Conservation (phyloP, 371 early-diverging fungal genomes). For the Zychaea mexicana region DNA sequence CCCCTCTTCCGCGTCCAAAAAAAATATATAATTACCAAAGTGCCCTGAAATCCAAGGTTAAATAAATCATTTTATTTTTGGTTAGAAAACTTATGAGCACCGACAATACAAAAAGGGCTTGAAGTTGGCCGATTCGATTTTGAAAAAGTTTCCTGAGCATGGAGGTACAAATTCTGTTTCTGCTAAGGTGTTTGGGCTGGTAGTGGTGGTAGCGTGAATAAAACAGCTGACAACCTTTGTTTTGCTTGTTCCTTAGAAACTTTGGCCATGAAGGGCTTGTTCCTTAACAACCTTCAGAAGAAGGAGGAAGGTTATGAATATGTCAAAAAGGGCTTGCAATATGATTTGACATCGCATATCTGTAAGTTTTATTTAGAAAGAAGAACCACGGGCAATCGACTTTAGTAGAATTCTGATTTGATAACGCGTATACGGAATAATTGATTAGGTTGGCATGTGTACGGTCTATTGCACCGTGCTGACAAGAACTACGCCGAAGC, state of each 20-base stretch:
- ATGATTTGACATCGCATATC: slow-evolving; percentile 83
- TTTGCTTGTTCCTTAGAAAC: slow-evolving; percentile 68
- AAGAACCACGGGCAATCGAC: neutral
- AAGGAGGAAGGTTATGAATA: slow-evolving; percentile 91
- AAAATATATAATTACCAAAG: neutral
- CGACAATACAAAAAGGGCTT: slow-evolving; percentile 96
- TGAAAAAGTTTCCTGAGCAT: slow-evolving; percentile 93
- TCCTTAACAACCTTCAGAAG: slow-evolving; percentile 84
- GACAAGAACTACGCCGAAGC: slow-evolving; percentile 96
- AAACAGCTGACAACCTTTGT: neutral
- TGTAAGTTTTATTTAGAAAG: slow-evolving; percentile 55
- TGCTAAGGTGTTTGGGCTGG: neutral
- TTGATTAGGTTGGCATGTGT: slow-evolving; percentile 92
- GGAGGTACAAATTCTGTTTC: slow-evolving; percentile 68
- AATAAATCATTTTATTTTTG: slow-evolving; percentile 1
- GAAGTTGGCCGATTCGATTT: slow-evolving; percentile 87
- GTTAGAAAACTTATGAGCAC: slow-evolving; percentile 89
- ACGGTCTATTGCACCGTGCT: slow-evolving; percentile 86
- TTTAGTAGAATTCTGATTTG: no score
- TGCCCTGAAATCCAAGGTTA: neutral
- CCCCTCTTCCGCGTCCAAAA: neutral
- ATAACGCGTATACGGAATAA: neutral
- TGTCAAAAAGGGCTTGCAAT: slow-evolving; percentile 84
- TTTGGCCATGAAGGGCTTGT: slow-evolving; percentile 93
- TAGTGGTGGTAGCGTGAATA: neutral